These are phyloP conservation scores for Prunus mongolica DNA, from an alignment of 306 rosid genomes.

Conservation along the genomic window DNA sequence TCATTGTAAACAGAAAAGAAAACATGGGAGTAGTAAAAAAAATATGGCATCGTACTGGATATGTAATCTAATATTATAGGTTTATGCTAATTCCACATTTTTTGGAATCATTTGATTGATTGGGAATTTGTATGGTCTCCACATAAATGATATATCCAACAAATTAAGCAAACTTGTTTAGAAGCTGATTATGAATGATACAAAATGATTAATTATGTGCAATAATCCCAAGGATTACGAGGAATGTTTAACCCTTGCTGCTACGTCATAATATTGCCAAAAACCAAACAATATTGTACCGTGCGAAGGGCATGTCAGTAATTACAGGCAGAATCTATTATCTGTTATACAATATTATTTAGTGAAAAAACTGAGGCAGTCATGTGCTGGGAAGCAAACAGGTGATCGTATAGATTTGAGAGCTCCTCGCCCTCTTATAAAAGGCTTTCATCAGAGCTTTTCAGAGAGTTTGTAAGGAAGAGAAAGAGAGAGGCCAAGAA, in stretches of 20 bases:
- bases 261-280: too few relatives aligned
- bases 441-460: constrained; percentile 32
- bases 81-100: too few relatives aligned
- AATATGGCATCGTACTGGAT: too few relatives aligned
- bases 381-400: constrained; percentile 57
- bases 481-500: background rate
- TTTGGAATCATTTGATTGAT: too few relatives aligned
- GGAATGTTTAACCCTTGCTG: too few relatives aligned
- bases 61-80: too few relatives aligned
- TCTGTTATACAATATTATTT: constrained; percentile 15
- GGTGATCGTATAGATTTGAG: constrained; percentile 70
- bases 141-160: too few relatives aligned
- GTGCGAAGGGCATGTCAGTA: constrained; percentile 53
- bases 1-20: too few relatives aligned
- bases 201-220: background rate
- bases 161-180: background rate
- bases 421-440: constrained; percentile 54
- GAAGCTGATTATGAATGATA: background rate
- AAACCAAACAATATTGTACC: too few relatives aligned
- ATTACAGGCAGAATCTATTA: constrained; percentile 6
- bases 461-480: constrained; percentile 26
- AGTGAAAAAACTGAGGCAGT: constrained; percentile 45
- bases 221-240: background rate
- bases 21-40: too few relatives aligned
- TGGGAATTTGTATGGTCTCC: too few relatives aligned